Percentiles rank a stretch among this genome's conserved stretches.
Conservation (phyloP, 2,329 filamentous ascomycete genomes). For the Colletotrichum phormii region DNA sequence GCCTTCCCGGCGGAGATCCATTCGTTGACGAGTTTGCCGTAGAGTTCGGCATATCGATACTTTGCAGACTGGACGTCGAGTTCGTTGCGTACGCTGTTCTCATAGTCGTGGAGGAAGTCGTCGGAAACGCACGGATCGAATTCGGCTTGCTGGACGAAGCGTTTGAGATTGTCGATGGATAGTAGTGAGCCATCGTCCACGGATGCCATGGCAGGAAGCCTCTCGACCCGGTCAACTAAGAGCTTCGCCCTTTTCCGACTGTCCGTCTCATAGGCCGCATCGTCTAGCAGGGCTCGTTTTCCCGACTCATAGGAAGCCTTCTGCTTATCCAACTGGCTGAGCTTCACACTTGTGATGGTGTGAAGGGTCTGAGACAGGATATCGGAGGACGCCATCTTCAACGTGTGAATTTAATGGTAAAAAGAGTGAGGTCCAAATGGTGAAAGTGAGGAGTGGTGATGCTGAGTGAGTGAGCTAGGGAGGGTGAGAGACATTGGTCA, state of each 20-base stretch:
- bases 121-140: constrained; percentile 65
- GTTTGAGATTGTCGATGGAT: constrained; percentile 56
- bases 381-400: constrained; percentile 48
- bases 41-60: constrained; percentile 67
- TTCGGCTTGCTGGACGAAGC: constrained; percentile 63
- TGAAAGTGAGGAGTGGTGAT: not conserved
- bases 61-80: constrained; percentile 63
- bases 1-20: constrained; percentile 57
- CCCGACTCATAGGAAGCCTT: constrained; percentile 59
- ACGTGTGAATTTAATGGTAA: not conserved
- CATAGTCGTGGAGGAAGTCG: constrained; percentile 57
- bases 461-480: not conserved
- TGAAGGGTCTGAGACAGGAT: constrained; percentile 64
- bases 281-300: constrained; percentile 54
- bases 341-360: constrained; percentile 66
- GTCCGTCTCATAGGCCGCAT: constrained; percentile 41
- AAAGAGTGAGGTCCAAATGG: not conserved
- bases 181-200: constrained; percentile 43
- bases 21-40: constrained; percentile 65
- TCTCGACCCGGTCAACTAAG: constrained; percentile 50
- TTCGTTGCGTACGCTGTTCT: constrained; percentile 57
- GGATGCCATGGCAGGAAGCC: constrained; percentile 47
- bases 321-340: constrained; percentile 66
- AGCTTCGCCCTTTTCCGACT: constrained; percentile 45
- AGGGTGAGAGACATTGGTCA: not conserved